Conservation (phyloP, 345 rosid genomes). For the Populus deltoides region DNA sequence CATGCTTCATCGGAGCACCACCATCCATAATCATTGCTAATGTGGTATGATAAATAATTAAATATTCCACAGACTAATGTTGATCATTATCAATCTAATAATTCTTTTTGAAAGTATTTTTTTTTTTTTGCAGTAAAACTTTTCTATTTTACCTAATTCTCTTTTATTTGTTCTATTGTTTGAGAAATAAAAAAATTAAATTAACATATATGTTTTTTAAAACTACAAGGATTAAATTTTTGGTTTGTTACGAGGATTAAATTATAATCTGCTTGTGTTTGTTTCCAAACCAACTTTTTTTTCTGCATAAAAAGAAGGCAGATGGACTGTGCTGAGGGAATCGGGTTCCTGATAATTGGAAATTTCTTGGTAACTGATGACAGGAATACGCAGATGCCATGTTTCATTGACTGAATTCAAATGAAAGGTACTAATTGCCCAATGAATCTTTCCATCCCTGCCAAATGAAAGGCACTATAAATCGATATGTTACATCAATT, state of each 20-base stretch:
- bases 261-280: too few species aligned
- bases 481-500: accelerated
- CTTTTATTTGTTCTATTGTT: too few species aligned
- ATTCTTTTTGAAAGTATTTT: too few species aligned
- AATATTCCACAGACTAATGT: accelerated
- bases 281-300: not conserved
- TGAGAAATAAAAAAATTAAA: too few species aligned
- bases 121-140: too few species aligned
- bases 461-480: too few species aligned
- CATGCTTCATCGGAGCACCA: not conserved
- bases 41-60: too few species aligned
- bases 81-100: too few species aligned
- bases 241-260: too few species aligned
- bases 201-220: too few species aligned
- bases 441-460: slow-evolving; percentile 5
- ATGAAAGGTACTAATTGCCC: not conserved
- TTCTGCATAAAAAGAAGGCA: not conserved
- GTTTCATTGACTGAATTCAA: not conserved
- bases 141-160: too few species aligned
- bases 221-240: too few species aligned
- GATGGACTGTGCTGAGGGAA: slow-evolving; percentile 16
- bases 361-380: not conserved
- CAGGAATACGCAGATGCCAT: slow-evolving; percentile 6
- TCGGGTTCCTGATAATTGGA: slow-evolving; percentile 20
- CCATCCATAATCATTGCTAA: slow-evolving; percentile 1